These are phyloP conservation scores for Sphagnum contortum DNA, from an alignment of 225 moss, liverwort and hornwort species.

Conservation along the genomic window DNA sequence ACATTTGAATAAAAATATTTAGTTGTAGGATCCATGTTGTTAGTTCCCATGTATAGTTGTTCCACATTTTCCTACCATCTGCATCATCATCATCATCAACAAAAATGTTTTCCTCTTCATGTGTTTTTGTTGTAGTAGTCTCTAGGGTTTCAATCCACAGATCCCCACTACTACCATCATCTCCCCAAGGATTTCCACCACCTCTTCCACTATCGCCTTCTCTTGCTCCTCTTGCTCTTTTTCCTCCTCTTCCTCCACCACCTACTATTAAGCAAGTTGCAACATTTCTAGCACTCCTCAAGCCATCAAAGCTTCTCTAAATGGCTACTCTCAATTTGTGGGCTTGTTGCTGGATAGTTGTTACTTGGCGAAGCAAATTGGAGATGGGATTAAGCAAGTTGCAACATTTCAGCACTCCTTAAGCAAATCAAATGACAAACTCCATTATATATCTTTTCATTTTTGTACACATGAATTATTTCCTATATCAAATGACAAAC, in stretches of 20 bases:
- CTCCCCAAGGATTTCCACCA: slow-evolving; percentile 13
- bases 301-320: slow-evolving; percentile 27
- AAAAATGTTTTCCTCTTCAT: not conserved
- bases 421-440: no score
- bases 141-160: slow-evolving; percentile 5
- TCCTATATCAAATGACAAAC: no score
- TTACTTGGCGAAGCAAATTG: no score
- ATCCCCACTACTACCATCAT: slow-evolving; percentile 13
- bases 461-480: no score
- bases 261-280: slow-evolving; percentile 11
- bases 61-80: not conserved
- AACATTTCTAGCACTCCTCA: slow-evolving; percentile 25
- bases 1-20: slow-evolving; percentile 15
- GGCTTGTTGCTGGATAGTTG: no score
- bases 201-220: slow-evolving; percentile 5
- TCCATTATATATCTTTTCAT: no score
- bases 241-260: slow-evolving; percentile 3
- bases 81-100: slow-evolving; percentile 3
- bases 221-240: slow-evolving; percentile 1
- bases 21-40: slow-evolving; percentile 18
- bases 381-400: no score
- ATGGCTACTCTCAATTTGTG: no score
- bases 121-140: not conserved
- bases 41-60: slow-evolving; percentile 2
- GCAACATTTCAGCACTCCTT: no score